Conservation (phyloP, 139 green algal genomes). For the Tetraselmis striata region DNA sequence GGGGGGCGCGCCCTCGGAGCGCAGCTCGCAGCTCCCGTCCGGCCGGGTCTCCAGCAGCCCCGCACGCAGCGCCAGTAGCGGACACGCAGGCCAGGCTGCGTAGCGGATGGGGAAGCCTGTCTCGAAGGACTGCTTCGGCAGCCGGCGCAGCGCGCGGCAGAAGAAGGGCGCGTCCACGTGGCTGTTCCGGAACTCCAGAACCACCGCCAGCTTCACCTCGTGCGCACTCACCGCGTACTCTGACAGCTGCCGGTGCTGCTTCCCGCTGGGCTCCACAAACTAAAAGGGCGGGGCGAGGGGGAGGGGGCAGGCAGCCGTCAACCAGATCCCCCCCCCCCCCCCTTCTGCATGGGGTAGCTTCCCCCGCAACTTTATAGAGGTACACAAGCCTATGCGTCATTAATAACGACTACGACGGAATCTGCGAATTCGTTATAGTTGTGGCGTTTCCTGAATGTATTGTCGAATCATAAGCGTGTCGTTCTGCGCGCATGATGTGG, state of each 20-base stretch:
- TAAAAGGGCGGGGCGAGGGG: background rate
- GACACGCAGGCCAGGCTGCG: conserved; percentile 38
- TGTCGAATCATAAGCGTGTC: too few relatives aligned
- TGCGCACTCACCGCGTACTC: conserved; percentile 44
- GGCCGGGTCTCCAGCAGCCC: conserved; percentile 23
- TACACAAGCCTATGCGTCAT: too few relatives aligned
- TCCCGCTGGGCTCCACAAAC: background rate
- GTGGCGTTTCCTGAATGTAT: too few relatives aligned
- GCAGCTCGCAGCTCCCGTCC: conserved; percentile 33
- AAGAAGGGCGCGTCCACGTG: conserved; percentile 35
- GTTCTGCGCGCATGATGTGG: too few relatives aligned
- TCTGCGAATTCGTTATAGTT: too few relatives aligned
- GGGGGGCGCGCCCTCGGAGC: conserved; percentile 15
- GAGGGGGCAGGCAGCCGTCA: too few relatives aligned
- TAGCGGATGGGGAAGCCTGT: conserved; percentile 31
- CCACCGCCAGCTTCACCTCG: conserved; percentile 21
- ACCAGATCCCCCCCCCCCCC: too few relatives aligned
- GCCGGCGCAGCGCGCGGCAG: conserved; percentile 10
- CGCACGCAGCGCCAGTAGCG: conserved; percentile 11
- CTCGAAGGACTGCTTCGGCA: conserved; percentile 15
- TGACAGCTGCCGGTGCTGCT: conserved; percentile 35
- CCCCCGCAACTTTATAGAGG: too few relatives aligned
- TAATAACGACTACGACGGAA: too few relatives aligned
- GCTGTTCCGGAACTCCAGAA: conserved; percentile 57
- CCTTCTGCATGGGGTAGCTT: too few relatives aligned